Evolutionary conservation across 768 basidiomycete genomes (phyloP), one percentile per base, ranked within the genome.

Genomic region (Cyathus striatus): DNA sequence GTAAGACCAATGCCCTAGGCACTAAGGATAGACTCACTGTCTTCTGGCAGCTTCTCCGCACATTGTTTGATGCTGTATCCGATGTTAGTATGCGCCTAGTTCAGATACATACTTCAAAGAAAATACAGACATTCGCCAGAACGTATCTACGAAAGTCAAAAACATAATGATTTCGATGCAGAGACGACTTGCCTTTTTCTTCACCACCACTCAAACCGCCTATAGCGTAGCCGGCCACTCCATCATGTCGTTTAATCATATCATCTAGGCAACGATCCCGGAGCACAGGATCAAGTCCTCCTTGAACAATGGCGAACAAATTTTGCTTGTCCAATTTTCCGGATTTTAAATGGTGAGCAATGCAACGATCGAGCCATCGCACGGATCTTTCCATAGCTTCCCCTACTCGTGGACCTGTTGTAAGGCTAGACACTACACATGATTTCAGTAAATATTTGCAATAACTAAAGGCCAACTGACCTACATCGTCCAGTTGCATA

Each of bases 401-500:
- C 45, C 71, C 78, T 3, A 94, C 90, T 43, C 91, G 79, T 22
- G 84, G 81, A 14, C 89, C 90, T 4, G 76, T 73, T 0, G 86
- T 88, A 33, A 93, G 62, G 60, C 87, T 91, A 25, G 86, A 79
- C 0, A 94, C 91, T 85, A 52, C 16, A 33, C 23, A 7, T 38
- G 40, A 43, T 10, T 38, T 41, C 30, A 46, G 32, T 37, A 20
- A 16, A 36, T 1, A 39, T 20, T 42, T 43, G 24, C 26, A 0
- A 20, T 42, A 33, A 21, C 38, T 26, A 22, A 33, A 45, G 43
- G 38, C 26, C 13, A 34, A 66, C 82, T 59, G 53, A 85, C 89
- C 89, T 40, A 93, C 90, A 61, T 93, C 90, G 59, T 93, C 90
- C 14, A 92, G 73, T 58, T 90, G 91, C 92, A 95, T 94, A 47